These are phyloP conservation scores for Monascus purpureus DNA, from an alignment of 495 filamentous ascomycete species.

Conservation along the genomic window DNA sequence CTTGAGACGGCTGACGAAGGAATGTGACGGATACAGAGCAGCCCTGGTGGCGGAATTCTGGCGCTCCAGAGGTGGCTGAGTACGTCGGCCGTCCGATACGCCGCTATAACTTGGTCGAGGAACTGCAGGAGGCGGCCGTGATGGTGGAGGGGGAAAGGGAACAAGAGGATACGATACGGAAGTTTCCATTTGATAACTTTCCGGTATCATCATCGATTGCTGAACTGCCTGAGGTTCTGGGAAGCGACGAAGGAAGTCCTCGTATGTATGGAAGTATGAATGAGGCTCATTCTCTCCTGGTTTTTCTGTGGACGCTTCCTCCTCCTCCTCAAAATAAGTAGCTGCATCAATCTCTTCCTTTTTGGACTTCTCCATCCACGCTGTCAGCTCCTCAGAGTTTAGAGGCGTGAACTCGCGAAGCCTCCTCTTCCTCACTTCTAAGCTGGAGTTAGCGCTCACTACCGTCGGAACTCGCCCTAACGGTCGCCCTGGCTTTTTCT, in stretches of 20 bases:
- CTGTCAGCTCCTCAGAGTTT: constrained; percentile 44
- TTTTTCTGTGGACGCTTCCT: constrained; percentile 24
- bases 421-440: constrained; percentile 40
- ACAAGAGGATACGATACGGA: constrained; percentile 24
- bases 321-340: constrained; percentile 26
- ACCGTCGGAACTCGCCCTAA: constrained; percentile 37
- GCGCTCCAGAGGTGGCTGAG: constrained; percentile 36
- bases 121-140: constrained; percentile 69
- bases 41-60: constrained; percentile 32
- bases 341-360: constrained; percentile 37
- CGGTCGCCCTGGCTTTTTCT: constrained; percentile 29
- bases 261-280: constrained; percentile 39
- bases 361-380: constrained; percentile 45
- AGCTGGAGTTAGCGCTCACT: constrained; percentile 36
- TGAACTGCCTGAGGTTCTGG: constrained; percentile 57
- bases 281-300: constrained; percentile 24
- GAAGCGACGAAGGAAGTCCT: constrained; percentile 74
- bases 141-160: constrained; percentile 28
- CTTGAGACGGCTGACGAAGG: constrained; percentile 31
- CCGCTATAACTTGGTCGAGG: constrained; percentile 82
- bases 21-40: constrained; percentile 30
- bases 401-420: constrained; percentile 44
- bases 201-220: constrained; percentile 56
- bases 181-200: constrained; percentile 10
- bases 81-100: constrained; percentile 52